phyloP scores from a whole-genome alignment of 2,329 filamentous ascomycete genomes.

The Parastagonospora nodorum region DNA sequence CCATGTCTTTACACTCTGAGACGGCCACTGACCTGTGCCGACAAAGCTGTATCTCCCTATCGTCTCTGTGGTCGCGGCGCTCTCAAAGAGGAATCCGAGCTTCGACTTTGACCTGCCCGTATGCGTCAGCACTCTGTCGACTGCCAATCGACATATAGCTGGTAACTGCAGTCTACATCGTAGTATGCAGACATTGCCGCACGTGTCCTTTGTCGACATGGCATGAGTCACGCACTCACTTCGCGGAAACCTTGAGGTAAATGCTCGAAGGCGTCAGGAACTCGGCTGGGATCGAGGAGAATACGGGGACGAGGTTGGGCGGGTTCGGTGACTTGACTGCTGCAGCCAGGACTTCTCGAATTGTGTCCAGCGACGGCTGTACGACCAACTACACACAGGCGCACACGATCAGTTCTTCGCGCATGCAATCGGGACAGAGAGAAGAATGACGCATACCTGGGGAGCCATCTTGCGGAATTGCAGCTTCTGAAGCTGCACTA shows the following conservation, averaged over 20 bases:
- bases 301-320: conserved; percentile 81
- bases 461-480: conserved; percentile 23
- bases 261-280: conserved; percentile 93
- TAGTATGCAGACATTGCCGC: too few relatives aligned
- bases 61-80: conserved; percentile 85
- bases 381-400: conserved; percentile 49
- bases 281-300: conserved; percentile 85
- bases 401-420: conserved; percentile 35
- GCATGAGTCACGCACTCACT: conserved; percentile 57
- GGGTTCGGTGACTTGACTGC: conserved; percentile 59
- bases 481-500: conserved; percentile 6
- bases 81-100: conserved; percentile 94
- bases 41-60: conserved; percentile 97
- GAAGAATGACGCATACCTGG: conserved; percentile 23
- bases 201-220: background rate
- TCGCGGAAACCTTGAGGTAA: conserved; percentile 86
- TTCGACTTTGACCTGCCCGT: conserved; percentile 63
- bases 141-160: too few relatives aligned
- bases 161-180: too few relatives aligned
- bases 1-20: conserved; percentile 1
- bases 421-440: conserved; percentile 4
- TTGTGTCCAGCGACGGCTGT: conserved; percentile 66
- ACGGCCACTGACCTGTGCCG: conserved; percentile 66
- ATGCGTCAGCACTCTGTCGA: too few relatives aligned
- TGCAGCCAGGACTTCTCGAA: conserved; percentile 61